A percentile compares a stretch with the other conserved stretches of the same genome.
These are phyloP conservation scores for Oryza glaberrima DNA, from an alignment of 176 grass and related monocot species.

Conservation along the genomic window DNA sequence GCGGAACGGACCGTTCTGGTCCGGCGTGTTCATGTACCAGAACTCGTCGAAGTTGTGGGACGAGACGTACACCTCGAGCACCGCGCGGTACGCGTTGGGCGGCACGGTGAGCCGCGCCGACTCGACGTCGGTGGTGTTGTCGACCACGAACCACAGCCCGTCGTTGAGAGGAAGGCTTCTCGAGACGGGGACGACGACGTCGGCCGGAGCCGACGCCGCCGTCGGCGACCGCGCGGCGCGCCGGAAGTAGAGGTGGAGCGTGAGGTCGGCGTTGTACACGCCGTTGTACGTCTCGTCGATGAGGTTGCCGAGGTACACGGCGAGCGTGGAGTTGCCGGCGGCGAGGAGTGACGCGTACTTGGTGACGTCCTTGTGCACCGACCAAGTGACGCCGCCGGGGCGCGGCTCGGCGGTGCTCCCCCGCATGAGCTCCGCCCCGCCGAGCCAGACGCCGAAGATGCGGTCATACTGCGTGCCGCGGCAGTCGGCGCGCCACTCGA, in stretches of 20 bases:
- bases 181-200: conserved; percentile 68
- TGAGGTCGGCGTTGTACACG: conserved; percentile 69
- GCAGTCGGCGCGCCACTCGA: conserved; percentile 67
- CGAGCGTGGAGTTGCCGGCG: conserved; percentile 47
- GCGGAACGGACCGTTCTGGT: conserved; percentile 84
- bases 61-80: conserved; percentile 91
- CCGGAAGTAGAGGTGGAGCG: conserved; percentile 69
- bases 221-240: neutral
- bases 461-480: conserved; percentile 73
- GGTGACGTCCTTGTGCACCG: conserved; percentile 74
- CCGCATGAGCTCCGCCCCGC: conserved; percentile 73
- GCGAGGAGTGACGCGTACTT: conserved; percentile 67
- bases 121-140: conserved; percentile 67
- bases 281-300: conserved; percentile 69
- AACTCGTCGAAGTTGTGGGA: conserved; percentile 84
- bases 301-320: conserved; percentile 74
- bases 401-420: conserved; percentile 77
- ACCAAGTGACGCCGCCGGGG: conserved; percentile 61
- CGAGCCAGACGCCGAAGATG: conserved; percentile 82
- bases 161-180: conserved; percentile 64
- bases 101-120: conserved; percentile 57
- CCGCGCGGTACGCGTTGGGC: conserved; percentile 74
- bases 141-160: conserved; percentile 79
- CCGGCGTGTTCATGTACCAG: conserved; percentile 94
- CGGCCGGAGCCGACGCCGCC: conserved; percentile 32